Base-by-base conservation (phyloP, 2,329 filamentous ascomycete genomes). In the Keithomyces neogunnii region DNA sequence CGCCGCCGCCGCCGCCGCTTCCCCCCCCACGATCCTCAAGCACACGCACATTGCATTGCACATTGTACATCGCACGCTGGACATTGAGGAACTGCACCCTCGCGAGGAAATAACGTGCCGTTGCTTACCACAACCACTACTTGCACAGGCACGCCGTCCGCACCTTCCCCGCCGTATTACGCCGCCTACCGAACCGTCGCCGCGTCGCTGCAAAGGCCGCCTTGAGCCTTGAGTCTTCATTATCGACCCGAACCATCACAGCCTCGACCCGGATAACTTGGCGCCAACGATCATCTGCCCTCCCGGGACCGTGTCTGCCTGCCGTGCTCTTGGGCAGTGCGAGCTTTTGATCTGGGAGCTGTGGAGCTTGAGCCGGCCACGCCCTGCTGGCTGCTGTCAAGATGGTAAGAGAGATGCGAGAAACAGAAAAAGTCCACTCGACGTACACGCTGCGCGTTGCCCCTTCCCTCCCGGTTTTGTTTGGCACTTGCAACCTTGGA, bases 391-490 rank as follows among this genome's bases (percentile, higher is more conserved):
- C 46, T 46, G 47, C 39, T 47, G 32, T 52, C 50, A 50, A 54
- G 30, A 54, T 54, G 52, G 52, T 54, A 54, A 54, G 52, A 48
- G 26, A 48, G 35, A 31, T 11, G n/a, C 26, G 39, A 42, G 19
- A 42, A 6, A 26, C 7, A 42, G 39, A 26, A 6, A 28, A 6
- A 42, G 39, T 13, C 6, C 5, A 5, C 9, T 28, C 48, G 11
- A 6, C 43, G 30, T 13, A 40, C 32, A n/a, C 7, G 13, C 3
- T 45, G 33, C 33, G 48, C 45, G 45, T 35, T 51, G 48, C 45
- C 39, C 48, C 39, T 51, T 51, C 45, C 48, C 35, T 36, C 19
- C 19, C 5, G 29, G 8, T 29, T 44, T 30, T 44, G 28, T 44
- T 44, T 30, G 40, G 40, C 19, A 42, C 39, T 42, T 19, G n/a